Conservation (phyloP, 2,329 filamentous ascomycete species). For the Dothidotthia symphoricarpi region DNA sequence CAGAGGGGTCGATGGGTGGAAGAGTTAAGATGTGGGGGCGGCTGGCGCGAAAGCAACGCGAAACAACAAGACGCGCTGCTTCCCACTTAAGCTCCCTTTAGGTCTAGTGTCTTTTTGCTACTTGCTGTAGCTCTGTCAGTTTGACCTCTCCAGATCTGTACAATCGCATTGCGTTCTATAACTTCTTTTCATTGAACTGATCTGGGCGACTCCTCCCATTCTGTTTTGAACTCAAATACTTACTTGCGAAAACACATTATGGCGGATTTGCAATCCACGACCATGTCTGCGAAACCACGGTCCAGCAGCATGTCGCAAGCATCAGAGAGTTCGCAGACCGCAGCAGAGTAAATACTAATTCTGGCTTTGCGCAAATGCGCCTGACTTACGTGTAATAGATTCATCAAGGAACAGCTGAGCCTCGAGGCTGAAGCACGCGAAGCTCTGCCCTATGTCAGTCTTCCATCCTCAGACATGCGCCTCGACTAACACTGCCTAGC, state of each 20-base stretch:
- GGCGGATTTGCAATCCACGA: slow-evolving; percentile 28
- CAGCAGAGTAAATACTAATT: slow-evolving; percentile 43
- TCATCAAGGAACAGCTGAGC: slow-evolving; percentile 82
- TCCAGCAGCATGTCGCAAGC: slow-evolving; percentile 45
- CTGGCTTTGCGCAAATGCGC: no score
- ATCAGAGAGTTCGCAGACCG: slow-evolving; percentile 56
- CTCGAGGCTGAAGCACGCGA: slow-evolving; percentile 95
- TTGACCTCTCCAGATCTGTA: no score
- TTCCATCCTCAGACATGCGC: slow-evolving; percentile 2
- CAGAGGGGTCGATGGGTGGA: slow-evolving; percentile 7
- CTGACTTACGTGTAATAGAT: slow-evolving; percentile 52
- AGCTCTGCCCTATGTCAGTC: slow-evolving; percentile 80
- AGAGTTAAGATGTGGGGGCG: slow-evolving; percentile 7
- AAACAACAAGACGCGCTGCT: not conserved
- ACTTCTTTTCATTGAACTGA: no score
- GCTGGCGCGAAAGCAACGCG: slow-evolving; percentile 5
- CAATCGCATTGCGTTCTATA: no score
- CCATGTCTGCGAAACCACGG: slow-evolving; percentile 29
- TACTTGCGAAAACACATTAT: slow-evolving; percentile 12
- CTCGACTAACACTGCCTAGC: slow-evolving; percentile 52
- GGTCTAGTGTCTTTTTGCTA: no score
- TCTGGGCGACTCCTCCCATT: no score
- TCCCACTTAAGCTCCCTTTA: no score
- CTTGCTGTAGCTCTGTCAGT: no score
- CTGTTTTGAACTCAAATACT: no score